These are phyloP conservation scores for Candida cerambycidarum DNA, from an alignment of 805 yeast genomes.

Conservation along the genomic window DNA sequence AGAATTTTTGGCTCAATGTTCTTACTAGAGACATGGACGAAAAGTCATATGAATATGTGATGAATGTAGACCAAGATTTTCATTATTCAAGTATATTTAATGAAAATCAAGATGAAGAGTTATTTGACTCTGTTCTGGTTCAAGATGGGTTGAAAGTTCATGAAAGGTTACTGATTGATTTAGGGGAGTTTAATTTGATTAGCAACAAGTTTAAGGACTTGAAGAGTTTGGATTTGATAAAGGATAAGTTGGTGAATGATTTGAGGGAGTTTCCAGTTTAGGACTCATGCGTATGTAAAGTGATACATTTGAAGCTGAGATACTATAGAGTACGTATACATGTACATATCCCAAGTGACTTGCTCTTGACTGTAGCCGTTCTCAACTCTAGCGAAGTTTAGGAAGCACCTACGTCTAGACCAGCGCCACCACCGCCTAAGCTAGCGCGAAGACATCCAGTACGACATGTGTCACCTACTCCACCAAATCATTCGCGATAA, in stretches of 20 bases:
- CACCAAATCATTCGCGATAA: too few species aligned
- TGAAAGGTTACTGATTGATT: slow-evolving; percentile 6
- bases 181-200: slow-evolving; percentile 10
- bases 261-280: background rate
- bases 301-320: too few species aligned
- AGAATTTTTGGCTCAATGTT: slow-evolving; percentile 24
- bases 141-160: slow-evolving; percentile 13
- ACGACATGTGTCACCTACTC: too few species aligned
- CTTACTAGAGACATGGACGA: background rate
- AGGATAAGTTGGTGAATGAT: slow-evolving; percentile 13
- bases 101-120: slow-evolving; percentile 17
- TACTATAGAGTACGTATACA: too few species aligned
- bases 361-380: too few species aligned
- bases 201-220: slow-evolving; percentile 3
- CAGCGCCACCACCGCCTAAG: too few species aligned
- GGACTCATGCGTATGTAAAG: too few species aligned
- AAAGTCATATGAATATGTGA: background rate
- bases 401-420: too few species aligned
- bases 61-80: slow-evolving; percentile 16
- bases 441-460: too few species aligned
- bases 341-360: too few species aligned
- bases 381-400: too few species aligned
- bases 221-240: slow-evolving; percentile 11
- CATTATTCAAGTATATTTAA: slow-evolving; percentile 30
- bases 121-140: slow-evolving; percentile 12